A percentile compares a stretch with the other conserved stretches of the same genome.
Evolutionary conservation across 345 rosid species (phyloP).

Genomic region (Populus tremula): DNA sequence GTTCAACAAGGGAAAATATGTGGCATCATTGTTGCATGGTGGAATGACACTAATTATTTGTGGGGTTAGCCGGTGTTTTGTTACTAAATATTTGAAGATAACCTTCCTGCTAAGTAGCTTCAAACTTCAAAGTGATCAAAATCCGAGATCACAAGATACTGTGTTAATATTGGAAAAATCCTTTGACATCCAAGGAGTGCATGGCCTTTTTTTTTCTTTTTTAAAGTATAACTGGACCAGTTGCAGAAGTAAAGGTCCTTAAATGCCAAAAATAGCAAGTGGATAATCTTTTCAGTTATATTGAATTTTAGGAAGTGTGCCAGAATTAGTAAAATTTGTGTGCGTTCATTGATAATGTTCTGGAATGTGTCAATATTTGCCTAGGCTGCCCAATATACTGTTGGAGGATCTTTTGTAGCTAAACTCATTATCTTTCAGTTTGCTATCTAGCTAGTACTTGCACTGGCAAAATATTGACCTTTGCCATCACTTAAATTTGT

Average conservation of each 20-base stretch:
- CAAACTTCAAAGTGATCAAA: background rate
- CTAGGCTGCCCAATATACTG: no score
- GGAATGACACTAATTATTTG: background rate
- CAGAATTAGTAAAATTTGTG: background rate
- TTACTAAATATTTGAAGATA: background rate
- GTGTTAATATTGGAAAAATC: no score
- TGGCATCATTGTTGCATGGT: background rate
- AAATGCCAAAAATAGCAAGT: background rate
- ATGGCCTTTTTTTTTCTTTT: background rate
- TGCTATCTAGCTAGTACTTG: background rate
- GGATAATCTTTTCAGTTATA: background rate
- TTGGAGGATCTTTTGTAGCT: background rate
- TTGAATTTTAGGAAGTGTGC: background rate
- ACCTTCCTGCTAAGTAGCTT: background rate
- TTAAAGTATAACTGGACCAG: no score
- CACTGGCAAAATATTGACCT: background rate
- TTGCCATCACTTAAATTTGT: background rate
- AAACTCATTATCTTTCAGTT: background rate
- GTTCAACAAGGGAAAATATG: background rate
- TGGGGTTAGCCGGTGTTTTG: background rate
- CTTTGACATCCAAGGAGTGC: background rate
- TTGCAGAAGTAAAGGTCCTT: background rate
- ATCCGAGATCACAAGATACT: background rate
- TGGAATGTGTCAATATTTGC: background rate
- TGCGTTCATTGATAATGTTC: background rate